A percentile compares a stretch with the other conserved stretches of the same genome.
phyloP scores from a whole-genome alignment of 345 rosid genomes.

The Populus davidiana region DNA sequence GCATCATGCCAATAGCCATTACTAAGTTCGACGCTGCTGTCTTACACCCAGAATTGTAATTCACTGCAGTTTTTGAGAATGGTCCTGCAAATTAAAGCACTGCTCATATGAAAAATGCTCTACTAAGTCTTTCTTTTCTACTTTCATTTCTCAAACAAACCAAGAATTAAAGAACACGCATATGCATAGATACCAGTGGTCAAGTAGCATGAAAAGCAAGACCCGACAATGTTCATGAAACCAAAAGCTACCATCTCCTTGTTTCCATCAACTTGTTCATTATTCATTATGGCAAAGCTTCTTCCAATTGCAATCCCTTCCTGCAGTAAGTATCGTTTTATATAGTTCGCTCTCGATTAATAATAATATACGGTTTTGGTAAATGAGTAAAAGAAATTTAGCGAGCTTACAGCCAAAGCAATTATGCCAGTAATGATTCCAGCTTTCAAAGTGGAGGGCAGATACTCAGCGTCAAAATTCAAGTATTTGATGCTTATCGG shows the following conservation, averaged over 20 bases:
- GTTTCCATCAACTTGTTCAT: conserved; percentile 86
- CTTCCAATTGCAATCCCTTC: conserved; percentile 92
- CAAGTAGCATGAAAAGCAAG: conserved; percentile 86
- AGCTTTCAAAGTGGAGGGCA: conserved; percentile 49
- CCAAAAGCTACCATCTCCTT: conserved; percentile 94
- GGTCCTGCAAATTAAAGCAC: conserved; percentile 52
- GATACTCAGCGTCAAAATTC: conserved; percentile 58
- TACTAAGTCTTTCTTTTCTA: no score
- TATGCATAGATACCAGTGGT: conserved; percentile 57
- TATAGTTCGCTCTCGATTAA: neutral
- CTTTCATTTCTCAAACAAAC: no score
- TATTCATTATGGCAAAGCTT: conserved; percentile 72
- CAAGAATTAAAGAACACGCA: neutral
- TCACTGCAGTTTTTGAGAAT: conserved; percentile 90
- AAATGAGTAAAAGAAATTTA: neutral
- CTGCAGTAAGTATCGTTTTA: conserved; percentile 26
- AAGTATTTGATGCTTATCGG: conserved; percentile 55
- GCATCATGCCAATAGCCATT: conserved; percentile 83
- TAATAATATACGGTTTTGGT: neutral
- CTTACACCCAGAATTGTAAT: conserved; percentile 68
- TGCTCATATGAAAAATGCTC: neutral
- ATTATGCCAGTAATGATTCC: conserved; percentile 63
- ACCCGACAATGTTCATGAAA: conserved; percentile 79
- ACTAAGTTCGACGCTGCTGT: conserved; percentile 76
- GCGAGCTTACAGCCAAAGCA: conserved; percentile 64